These are phyloP conservation scores for Azolla pinnata DNA, from an alignment of 75 land plant species.

Conservation along the genomic window DNA sequence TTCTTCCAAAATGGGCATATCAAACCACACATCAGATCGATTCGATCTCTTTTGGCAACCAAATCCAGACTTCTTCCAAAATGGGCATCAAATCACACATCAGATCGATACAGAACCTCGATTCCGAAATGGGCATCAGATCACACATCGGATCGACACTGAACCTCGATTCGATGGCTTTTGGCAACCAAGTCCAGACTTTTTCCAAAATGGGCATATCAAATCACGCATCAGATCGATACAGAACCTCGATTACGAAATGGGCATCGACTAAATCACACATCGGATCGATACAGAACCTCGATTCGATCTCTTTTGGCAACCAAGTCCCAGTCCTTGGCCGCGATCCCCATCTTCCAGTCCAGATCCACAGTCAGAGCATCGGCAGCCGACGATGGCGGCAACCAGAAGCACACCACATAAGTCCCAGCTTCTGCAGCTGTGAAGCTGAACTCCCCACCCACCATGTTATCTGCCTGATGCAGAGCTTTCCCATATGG, in stretches of 20 bases:
- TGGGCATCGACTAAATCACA: too few relatives aligned
- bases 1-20: too few relatives aligned
- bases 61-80: too few relatives aligned
- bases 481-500: conserved; percentile 66
- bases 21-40: too few relatives aligned
- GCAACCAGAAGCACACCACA: conserved; percentile 70
- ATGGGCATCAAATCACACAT: too few relatives aligned
- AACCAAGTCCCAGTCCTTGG: conserved; percentile 77
- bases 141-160: too few relatives aligned
- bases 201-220: background rate
- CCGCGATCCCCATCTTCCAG: conserved; percentile 81
- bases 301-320: conserved; percentile 78
- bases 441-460: conserved; percentile 73
- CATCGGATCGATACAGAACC: conserved; percentile 16
- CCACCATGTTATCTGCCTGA: conserved; percentile 37
- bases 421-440: conserved; percentile 54
- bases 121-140: too few relatives aligned
- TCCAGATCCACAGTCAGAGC: conserved; percentile 40
- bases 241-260: too few relatives aligned
- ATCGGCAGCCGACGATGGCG: conserved; percentile 13
- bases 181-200: background rate
- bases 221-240: background rate
- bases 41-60: too few relatives aligned
- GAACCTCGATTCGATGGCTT: too few relatives aligned
- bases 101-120: too few relatives aligned